phyloP scores from a whole-genome alignment of 73 alveolate species.

The Stentor roeselii region DNA sequence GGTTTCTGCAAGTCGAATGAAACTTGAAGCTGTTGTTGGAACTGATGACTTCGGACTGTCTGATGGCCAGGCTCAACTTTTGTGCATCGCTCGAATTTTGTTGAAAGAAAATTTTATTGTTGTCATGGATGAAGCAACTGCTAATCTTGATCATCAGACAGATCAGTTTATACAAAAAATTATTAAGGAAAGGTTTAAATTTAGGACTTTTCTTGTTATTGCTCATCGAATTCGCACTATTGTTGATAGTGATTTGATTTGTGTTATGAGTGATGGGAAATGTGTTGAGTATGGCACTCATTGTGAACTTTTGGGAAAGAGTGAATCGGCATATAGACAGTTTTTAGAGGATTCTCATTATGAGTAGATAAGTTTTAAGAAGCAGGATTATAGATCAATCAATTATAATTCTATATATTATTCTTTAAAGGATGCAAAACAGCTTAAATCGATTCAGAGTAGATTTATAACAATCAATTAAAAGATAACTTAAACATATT shows the following conservation, averaged over 20 bases:
- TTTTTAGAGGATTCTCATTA: too few species aligned
- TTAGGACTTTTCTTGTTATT: slow-evolving; percentile 35
- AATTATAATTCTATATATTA: too few species aligned
- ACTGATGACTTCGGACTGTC: slow-evolving; percentile 23
- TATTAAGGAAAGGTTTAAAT: slow-evolving; percentile 34
- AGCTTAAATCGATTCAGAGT: too few species aligned
- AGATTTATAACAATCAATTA: too few species aligned
- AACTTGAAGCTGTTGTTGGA: neutral
- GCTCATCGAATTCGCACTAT: slow-evolving; percentile 69
- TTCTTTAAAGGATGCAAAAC: too few species aligned
- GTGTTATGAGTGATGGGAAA: slow-evolving; percentile 59
- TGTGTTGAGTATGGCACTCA: slow-evolving; percentile 56
- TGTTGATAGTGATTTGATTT: slow-evolving; percentile 56
- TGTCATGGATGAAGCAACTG: slow-evolving; percentile 49
- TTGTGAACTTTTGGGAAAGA: too few species aligned
- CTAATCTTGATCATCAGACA: slow-evolving; percentile 75
- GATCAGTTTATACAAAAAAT: slow-evolving; percentile 70
- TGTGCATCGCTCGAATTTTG: slow-evolving; percentile 30
- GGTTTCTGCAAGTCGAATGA: neutral
- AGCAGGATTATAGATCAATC: too few species aligned
- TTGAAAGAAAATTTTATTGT: slow-evolving; percentile 31
- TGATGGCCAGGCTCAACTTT: slow-evolving; percentile 35
- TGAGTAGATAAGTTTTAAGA: too few species aligned
- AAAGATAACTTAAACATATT: too few species aligned
- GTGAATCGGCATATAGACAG: too few species aligned